Conservation (phyloP, 495 filamentous ascomycete genomes). For the Cercophora newfieldiana region DNA sequence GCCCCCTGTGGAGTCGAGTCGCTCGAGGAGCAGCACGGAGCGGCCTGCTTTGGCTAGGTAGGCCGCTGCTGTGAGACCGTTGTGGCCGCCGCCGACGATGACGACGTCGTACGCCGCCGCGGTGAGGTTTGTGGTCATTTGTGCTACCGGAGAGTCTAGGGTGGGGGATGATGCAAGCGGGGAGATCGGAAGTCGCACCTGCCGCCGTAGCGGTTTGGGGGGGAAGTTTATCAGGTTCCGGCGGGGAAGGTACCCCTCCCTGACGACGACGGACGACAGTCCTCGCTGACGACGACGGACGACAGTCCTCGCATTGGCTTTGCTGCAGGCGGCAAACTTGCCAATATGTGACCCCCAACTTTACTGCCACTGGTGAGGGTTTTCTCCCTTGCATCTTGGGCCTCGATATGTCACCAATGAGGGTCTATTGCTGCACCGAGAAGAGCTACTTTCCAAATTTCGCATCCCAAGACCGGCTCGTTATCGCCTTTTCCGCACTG, state of each 20-base stretch:
- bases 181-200: not conserved
- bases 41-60: slow-evolving; percentile 8
- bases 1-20: slow-evolving; percentile 3
- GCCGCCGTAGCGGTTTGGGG: not conserved
- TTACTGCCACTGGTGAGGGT: too few species aligned
- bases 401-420: too few species aligned
- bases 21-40: slow-evolving; percentile 1
- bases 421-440: too few species aligned
- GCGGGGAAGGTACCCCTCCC: not conserved
- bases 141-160: not conserved
- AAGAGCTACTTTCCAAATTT: too few species aligned
- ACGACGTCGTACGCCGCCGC: not conserved
- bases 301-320: too few species aligned
- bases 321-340: too few species aligned
- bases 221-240: not conserved
- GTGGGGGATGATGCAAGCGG: not conserved
- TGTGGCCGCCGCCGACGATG: slow-evolving; percentile 6
- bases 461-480: not conserved
- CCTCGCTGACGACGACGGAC: too few species aligned
- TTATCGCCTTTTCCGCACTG: not conserved
- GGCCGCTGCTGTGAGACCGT: not conserved
- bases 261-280: too few species aligned
- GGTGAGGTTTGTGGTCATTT: not conserved
- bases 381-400: too few species aligned
- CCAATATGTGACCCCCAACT: too few species aligned